phyloP scores from a whole-genome alignment of 2,329 filamentous ascomycete species.

The Tolypocladium endophyticum region DNA sequence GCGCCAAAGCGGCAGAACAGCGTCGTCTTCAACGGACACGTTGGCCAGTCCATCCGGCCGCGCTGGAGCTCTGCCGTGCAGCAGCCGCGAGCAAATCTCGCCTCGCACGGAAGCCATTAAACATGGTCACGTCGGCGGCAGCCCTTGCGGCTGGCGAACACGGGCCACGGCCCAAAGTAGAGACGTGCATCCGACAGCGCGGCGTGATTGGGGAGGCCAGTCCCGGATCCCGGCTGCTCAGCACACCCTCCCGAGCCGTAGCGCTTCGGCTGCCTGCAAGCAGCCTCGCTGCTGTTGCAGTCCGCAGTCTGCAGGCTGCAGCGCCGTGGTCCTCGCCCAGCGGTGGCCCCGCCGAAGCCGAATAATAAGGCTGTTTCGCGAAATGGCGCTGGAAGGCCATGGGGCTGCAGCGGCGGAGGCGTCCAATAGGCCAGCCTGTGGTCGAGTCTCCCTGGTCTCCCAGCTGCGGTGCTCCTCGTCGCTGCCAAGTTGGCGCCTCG shows the following conservation, averaged over 20 bases:
- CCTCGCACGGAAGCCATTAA: not conserved
- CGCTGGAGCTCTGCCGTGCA: not conserved
- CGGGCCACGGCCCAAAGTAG: constrained; percentile 6
- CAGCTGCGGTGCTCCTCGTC: not conserved
- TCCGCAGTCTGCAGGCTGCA: constrained; percentile 1
- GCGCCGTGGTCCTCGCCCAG: not conserved
- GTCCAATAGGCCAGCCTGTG: constrained; percentile 6
- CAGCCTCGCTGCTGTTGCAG: constrained; percentile 4
- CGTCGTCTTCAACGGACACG: not conserved
- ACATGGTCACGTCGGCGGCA: not conserved
- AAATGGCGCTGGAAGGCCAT: not conserved
- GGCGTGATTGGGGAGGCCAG: constrained; percentile 8
- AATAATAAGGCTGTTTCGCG: constrained; percentile 9
- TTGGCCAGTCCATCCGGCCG: not conserved
- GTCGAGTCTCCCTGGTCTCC: not conserved
- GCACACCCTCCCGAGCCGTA: not conserved
- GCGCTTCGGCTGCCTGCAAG: constrained; percentile 3
- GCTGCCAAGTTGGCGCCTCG: not conserved
- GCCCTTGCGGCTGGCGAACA: constrained; percentile 1
- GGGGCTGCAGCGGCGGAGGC: constrained; percentile 5
- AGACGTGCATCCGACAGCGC: constrained; percentile 8
- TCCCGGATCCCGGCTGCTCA: constrained; percentile 6
- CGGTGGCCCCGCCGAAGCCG: constrained; percentile 2
- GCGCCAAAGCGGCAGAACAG: not conserved
- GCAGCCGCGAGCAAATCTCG: not conserved